phyloP scores from a whole-genome alignment of 1,284 basidiomycete genomes.

The Leccinum glutinopallens region DNA sequence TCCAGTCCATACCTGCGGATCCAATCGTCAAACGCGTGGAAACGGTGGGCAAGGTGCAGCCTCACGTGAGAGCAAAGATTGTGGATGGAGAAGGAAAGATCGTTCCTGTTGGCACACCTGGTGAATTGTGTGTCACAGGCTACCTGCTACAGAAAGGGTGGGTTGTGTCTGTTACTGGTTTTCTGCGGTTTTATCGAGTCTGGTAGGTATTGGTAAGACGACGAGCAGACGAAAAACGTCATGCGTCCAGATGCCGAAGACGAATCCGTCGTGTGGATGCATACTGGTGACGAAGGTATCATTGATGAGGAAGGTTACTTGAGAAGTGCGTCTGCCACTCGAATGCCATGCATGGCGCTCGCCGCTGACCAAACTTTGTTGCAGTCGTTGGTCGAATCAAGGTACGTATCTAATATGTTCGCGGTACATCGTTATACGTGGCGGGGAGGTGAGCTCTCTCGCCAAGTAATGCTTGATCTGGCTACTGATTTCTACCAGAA shows the following conservation, averaged over 20 bases:
- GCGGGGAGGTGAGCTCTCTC: constrained; percentile 63
- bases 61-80: constrained; percentile 78
- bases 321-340: constrained; percentile 47
- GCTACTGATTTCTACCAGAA: constrained; percentile 47
- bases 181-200: not conserved
- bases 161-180: constrained; percentile 18
- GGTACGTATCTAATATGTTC: constrained; percentile 38
- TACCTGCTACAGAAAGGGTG: constrained; percentile 82
- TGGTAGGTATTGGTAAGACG: constrained; percentile 76
- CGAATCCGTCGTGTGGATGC: constrained; percentile 74
- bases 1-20: constrained; percentile 72
- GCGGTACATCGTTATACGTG: constrained; percentile 72
- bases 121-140: constrained; percentile 75
- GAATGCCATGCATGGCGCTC: constrained; percentile 6
- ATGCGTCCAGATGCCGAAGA: constrained; percentile 57
- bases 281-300: constrained; percentile 82
- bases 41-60: constrained; percentile 76
- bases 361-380: constrained; percentile 10
- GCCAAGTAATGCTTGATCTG: not conserved
- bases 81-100: constrained; percentile 59
- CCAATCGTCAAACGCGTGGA: constrained; percentile 74
- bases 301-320: constrained; percentile 86
- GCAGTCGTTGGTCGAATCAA: constrained; percentile 79
- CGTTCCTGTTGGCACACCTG: constrained; percentile 71
- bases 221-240: constrained; percentile 64